Base-by-base conservation (phyloP, 495 filamentous ascomycete species). In the Trichocladium uniseriatum region DNA sequence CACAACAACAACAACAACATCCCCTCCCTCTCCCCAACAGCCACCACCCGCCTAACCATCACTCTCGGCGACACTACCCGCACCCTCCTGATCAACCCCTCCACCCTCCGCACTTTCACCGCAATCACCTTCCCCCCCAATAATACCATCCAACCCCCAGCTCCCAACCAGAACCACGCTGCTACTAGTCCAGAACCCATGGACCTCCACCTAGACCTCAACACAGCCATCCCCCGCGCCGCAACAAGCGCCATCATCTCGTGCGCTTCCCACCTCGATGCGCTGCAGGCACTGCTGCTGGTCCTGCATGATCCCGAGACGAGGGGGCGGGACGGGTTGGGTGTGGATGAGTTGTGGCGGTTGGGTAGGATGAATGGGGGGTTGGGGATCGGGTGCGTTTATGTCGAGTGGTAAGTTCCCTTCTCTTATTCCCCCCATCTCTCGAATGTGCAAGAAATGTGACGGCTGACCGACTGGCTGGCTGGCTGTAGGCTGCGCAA, bases 261-360 rank as follows among this genome's bases (percentile, higher is more conserved):
- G 5, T 5, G 27, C 27, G 27, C 27, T 29, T 10, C 8, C 22
- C 28, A 27, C 20, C 31, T 42, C 1, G 47, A 29, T 3, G 47
- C 38, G 29, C 37, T 53, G 31, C 16, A 53, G 2, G 38, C 31
- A 0, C 27, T 53, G 0, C 9, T 48, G 10, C 16, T 1, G 1
- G 31, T 15, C 6, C 34, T 53, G 29, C 21, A 22, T 0, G 28
- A 29, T 6, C 35, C 16, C 3, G 32, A 38, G 5, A 14, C 34
- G n/a, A 6, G 14, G 1, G n/a, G n/a, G 5, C 15, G 3, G 5
- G 34, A 14, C 0, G 36, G 32, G 15, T 6, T 28, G 19, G 28
- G n/a, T 9, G 31, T 53, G 6, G 44, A 42, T 14, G 36, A n/a
- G 22, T 14, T 53, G 6, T 53, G 45, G 45, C 38, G 51, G 19